A percentile compares a stretch with the other conserved stretches of the same genome.
phyloP scores from a whole-genome alignment of 805 yeast species.

The Schwanniomyces occidentalis region DNA sequence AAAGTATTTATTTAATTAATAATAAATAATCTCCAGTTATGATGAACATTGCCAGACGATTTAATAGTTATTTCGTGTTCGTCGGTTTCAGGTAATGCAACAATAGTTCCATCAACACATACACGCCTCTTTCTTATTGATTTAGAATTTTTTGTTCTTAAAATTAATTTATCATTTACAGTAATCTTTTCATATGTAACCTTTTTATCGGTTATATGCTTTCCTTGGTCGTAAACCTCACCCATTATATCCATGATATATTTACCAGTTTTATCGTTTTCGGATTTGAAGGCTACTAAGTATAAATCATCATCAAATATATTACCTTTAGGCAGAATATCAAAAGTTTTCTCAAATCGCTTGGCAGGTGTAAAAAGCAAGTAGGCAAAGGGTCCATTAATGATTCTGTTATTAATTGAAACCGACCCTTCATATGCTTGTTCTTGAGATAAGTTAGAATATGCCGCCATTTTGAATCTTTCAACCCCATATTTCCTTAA shows the following conservation, averaged over 20 bases:
- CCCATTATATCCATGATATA: conserved; percentile 55
- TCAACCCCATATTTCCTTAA: conserved; percentile 62
- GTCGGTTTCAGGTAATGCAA: conserved; percentile 25
- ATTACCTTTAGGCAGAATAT: conserved; percentile 60
- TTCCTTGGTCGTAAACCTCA: conserved; percentile 57
- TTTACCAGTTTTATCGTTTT: conserved; percentile 18
- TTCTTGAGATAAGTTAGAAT: conserved; percentile 45
- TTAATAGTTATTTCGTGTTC: conserved; percentile 13
- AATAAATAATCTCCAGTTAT: conserved; percentile 20
- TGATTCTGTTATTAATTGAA: conserved; percentile 14
- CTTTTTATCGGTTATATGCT: conserved; percentile 48
- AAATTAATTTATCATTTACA: conserved; percentile 22
- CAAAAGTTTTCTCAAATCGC: conserved; percentile 59
- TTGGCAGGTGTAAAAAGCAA: conserved; percentile 57
- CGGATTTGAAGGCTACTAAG: conserved; percentile 45
- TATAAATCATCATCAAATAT: conserved; percentile 45
- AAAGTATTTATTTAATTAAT: conserved; percentile 6
- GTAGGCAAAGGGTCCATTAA: conserved; percentile 53
- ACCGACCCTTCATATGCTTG: conserved; percentile 53
- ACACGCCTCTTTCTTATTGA: conserved; percentile 43
- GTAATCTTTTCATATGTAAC: conserved; percentile 47
- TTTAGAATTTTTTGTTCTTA: conserved; percentile 14
- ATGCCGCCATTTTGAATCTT: conserved; percentile 72
- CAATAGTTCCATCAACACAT: conserved; percentile 68
- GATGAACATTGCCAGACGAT: conserved; percentile 19